These are phyloP conservation scores for Cladorrhinum sp. DNA, from an alignment of 2,329 filamentous ascomycete genomes.

Conservation along the genomic window DNA sequence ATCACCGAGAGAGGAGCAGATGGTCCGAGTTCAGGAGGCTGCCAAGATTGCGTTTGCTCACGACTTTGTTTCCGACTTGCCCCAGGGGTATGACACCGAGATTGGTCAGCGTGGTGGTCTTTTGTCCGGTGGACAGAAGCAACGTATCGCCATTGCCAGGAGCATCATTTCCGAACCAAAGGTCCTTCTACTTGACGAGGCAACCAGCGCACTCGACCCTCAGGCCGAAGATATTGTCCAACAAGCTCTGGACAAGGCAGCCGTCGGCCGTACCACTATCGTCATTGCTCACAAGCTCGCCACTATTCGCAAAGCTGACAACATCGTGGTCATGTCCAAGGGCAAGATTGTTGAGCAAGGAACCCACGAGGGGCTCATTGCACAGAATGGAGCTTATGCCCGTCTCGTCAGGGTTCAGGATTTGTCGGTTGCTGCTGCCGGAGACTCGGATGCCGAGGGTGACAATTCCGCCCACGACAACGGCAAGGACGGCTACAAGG, in stretches of 20 bases:
- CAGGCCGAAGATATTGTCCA: conserved; percentile 51
- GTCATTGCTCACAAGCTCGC: conserved; percentile 63
- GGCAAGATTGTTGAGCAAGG: conserved; percentile 33
- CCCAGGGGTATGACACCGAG: conserved; percentile 54
- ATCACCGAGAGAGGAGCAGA: conserved; percentile 40
- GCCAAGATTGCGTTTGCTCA: conserved; percentile 54
- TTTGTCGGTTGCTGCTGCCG: conserved; percentile 14
- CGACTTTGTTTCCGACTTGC: conserved; percentile 10
- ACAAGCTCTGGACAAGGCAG: conserved; percentile 53
- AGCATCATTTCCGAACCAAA: conserved; percentile 62
- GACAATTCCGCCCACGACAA: not conserved
- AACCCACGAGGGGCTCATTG: conserved; percentile 30
- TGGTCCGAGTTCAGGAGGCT: conserved; percentile 48
- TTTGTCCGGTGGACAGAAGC: conserved; percentile 65
- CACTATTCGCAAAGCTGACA: conserved; percentile 45
- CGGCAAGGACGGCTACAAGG: not conserved
- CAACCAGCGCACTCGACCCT: conserved; percentile 55
- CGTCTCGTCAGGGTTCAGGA: conserved; percentile 24
- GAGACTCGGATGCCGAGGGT: conserved; percentile 10
- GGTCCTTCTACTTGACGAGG: conserved; percentile 66
- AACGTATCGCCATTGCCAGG: conserved; percentile 64
- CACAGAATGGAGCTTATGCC: conserved; percentile 28
- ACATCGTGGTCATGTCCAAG: conserved; percentile 40
- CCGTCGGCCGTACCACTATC: conserved; percentile 60
- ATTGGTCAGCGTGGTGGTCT: conserved; percentile 65